These are phyloP conservation scores for Fusarium humuli DNA, from an alignment of 2,329 filamentous ascomycete species.

Conservation along the genomic window DNA sequence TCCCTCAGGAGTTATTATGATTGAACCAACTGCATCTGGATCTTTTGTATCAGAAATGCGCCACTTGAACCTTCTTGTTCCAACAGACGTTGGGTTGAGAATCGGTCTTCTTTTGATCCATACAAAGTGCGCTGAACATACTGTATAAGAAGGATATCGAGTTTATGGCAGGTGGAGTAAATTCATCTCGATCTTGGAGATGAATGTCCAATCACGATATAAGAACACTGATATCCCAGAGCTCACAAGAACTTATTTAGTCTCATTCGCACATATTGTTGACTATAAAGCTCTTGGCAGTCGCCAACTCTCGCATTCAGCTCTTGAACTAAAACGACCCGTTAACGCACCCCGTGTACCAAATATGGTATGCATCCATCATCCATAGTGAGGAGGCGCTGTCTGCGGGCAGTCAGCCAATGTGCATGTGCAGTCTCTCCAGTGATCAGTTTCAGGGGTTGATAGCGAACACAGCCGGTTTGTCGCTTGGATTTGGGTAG, in stretches of 20 bases:
- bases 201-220: conserved; percentile 16
- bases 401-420: not conserved
- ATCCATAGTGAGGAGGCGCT: conserved; percentile 4
- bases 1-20: not conserved
- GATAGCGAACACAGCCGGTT: not conserved
- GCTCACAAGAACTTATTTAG: not conserved
- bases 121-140: not conserved
- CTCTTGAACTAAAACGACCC: not conserved
- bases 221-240: not conserved
- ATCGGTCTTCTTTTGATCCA: not conserved
- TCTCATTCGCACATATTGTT: not conserved
- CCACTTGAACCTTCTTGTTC: not conserved
- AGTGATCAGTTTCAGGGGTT: conserved; percentile 1
- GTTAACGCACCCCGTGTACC: conserved; percentile 12
- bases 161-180: not conserved
- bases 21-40: not conserved
- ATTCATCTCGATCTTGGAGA: not conserved
- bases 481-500: conserved; percentile 1
- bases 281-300: not conserved
- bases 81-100: not conserved
- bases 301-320: not conserved
- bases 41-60: not conserved
- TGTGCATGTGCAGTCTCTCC: conserved; percentile 2
- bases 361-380: not conserved
- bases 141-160: not conserved